Conservation (phyloP, 345 rosid species). For the Hirschfeldia incana region DNA sequence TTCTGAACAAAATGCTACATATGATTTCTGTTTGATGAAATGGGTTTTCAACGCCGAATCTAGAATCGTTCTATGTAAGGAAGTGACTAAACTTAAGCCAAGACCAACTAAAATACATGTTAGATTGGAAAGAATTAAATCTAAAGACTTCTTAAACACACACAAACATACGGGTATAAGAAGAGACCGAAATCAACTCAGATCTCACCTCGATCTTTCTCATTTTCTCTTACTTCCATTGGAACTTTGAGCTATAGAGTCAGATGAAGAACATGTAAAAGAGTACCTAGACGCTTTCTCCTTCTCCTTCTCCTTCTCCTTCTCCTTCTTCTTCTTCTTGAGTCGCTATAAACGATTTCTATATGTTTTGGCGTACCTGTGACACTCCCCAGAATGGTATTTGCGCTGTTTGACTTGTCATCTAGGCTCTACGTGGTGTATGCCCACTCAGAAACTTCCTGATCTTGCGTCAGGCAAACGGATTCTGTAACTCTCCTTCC, state of each 20-base stretch:
- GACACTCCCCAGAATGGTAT: slow-evolving; percentile 40
- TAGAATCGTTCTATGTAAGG: slow-evolving; percentile 5
- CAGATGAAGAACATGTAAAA: slow-evolving; percentile 67
- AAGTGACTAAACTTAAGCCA: slow-evolving; percentile 6
- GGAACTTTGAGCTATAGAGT: slow-evolving; percentile 62
- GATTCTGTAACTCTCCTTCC: slow-evolving; percentile 73
- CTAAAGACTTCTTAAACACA: not conserved
- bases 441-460: slow-evolving; percentile 97
- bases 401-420: slow-evolving; percentile 50
- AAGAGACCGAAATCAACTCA: slow-evolving; percentile 30
- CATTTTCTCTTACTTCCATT: slow-evolving; percentile 24
- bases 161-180: slow-evolving; percentile 11
- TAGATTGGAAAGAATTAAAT: slow-evolving; percentile 4
- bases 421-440: slow-evolving; percentile 57
- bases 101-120: slow-evolving; percentile 26
- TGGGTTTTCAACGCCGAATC: slow-evolving; percentile 7
- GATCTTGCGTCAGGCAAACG: slow-evolving; percentile 85
- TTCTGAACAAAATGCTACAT: not conserved
- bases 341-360: slow-evolving; percentile 69
- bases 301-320: slow-evolving; percentile 39
- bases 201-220: slow-evolving; percentile 21
- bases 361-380: slow-evolving; percentile 75
- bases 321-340: slow-evolving; percentile 37
- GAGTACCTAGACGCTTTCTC: slow-evolving; percentile 84
- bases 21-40: not conserved